Evolutionary conservation across 306 rosid species (phyloP), one percentile per base, ranked within the genome.

Genomic region (Medicago lupulina): DNA sequence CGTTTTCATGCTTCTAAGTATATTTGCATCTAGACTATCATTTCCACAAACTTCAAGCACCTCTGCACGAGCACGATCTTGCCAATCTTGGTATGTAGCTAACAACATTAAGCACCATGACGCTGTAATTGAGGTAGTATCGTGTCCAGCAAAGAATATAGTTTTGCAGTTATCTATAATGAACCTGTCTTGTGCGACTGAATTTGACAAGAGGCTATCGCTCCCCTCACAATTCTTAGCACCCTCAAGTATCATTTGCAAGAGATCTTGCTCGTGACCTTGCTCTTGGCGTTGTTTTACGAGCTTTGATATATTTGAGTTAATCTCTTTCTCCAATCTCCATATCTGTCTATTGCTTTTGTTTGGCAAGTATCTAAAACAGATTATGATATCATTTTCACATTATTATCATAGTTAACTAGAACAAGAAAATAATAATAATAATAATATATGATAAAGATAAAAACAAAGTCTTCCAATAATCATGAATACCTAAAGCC

Each of bases 201-300:
- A 53, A 62, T 59, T 66, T n/a, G 73, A 62, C 15, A 63, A 23
- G 8, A 28, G 41, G 71, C 59, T 70, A 58, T 57, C 83, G 3
- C 14, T 54, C 1, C 50, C 9, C 9, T 66, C 80, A 4, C 18
- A 60, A 53, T 74, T 85, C 77, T 67, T 65, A 15, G 92, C 90
- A 69, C 92, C 89, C 77, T 88, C 81, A 2, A 90, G 85, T 63
- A 92, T 81, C 88, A 77, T 88, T 70, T 90, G 92, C 21, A 90
- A 36, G 19, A 92, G 87, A 77, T 90, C 96, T 70, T 88, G 77
- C 79, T 83, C 92, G 53, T 50, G 28, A 10, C 78, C 64, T 47
- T 80, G 79, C 16, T 72, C 73, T 21, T 3, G 62, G 3, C 87
- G 87, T 2, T 83, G 80, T n/a, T 82, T 83, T 55, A 84, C 84